These are phyloP conservation scores for Penicillium corylophilum DNA, from an alignment of 2,329 filamentous ascomycete species.

Conservation along the genomic window DNA sequence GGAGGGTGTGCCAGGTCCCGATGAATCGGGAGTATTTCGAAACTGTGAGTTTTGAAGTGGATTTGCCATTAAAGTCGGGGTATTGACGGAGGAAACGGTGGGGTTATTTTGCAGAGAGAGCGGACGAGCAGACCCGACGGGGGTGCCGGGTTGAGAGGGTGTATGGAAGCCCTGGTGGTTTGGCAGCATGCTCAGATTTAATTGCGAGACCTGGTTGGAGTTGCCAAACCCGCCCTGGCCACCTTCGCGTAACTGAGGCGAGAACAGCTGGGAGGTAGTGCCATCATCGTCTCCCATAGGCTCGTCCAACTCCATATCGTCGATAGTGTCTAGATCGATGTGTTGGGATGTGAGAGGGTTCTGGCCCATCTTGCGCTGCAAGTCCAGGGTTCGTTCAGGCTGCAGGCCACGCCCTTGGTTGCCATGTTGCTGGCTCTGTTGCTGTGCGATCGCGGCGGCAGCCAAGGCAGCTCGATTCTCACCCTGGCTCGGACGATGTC, in stretches of 20 bases:
- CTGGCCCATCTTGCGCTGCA: slow-evolving; percentile 40
- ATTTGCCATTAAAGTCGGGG: slow-evolving; percentile 81
- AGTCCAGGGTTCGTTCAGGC: slow-evolving; percentile 34
- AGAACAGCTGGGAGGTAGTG: slow-evolving; percentile 40
- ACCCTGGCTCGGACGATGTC: slow-evolving; percentile 50
- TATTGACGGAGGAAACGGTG: slow-evolving; percentile 95
- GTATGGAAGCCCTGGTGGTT: slow-evolving; percentile 71
- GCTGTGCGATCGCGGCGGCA: slow-evolving; percentile 49
- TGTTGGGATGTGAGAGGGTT: slow-evolving; percentile 33
- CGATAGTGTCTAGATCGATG: slow-evolving; percentile 75
- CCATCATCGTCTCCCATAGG: slow-evolving; percentile 55
- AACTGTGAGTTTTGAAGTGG: slow-evolving; percentile 61
- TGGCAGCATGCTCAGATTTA: slow-evolving; percentile 77
- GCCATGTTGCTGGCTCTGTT: slow-evolving; percentile 49
- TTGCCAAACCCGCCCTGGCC: slow-evolving; percentile 62
- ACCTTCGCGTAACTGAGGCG: slow-evolving; percentile 67
- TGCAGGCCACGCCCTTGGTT: slow-evolving; percentile 37
- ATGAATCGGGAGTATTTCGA: slow-evolving; percentile 61
- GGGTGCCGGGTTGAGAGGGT: slow-evolving; percentile 82
- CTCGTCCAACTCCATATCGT: slow-evolving; percentile 97
- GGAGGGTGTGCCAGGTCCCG: slow-evolving; percentile 66
- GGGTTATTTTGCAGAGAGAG: slow-evolving; percentile 89
- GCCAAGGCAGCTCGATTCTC: slow-evolving; percentile 54
- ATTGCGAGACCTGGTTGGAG: slow-evolving; percentile 60
- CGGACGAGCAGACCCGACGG: slow-evolving; percentile 64